A percentile compares a stretch with the other conserved stretches of the same genome.
Conservation (phyloP, 2,329 filamentous ascomycete genomes). For the Cladosporium phlei region DNA sequence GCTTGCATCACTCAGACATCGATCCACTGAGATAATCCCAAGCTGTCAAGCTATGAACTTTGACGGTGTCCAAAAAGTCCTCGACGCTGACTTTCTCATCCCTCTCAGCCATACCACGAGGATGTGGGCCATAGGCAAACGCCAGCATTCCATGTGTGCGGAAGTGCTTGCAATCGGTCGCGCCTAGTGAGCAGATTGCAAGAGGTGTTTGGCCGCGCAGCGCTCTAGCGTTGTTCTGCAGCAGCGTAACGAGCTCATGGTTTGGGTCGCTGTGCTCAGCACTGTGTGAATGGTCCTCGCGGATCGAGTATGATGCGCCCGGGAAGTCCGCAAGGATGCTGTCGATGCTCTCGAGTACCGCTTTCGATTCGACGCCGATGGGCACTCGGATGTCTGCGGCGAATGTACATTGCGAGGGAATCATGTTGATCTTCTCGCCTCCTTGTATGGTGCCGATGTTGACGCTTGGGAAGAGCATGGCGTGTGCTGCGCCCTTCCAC, state of each 20-base stretch:
- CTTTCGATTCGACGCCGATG: constrained; percentile 32
- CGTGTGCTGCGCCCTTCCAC: constrained; percentile 33
- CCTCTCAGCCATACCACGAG: constrained; percentile 27
- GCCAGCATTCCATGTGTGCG: constrained; percentile 35
- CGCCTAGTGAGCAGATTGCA: constrained; percentile 36
- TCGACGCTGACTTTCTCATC: constrained; percentile 28
- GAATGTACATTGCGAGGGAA: constrained; percentile 36
- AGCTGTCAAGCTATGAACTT: constrained; percentile 29
- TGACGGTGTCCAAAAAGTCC: constrained; percentile 30
- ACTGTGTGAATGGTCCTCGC: constrained; percentile 34
- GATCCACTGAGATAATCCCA: constrained; percentile 30
- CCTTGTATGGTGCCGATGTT: constrained; percentile 41
- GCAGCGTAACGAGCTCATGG: constrained; percentile 31
- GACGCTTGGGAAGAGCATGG: constrained; percentile 34
- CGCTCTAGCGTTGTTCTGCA: constrained; percentile 26
- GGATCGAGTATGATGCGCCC: constrained; percentile 28
- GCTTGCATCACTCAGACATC: too few species aligned
- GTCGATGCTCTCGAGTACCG: constrained; percentile 29
- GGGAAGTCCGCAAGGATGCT: constrained; percentile 27
- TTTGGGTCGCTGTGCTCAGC: constrained; percentile 30
- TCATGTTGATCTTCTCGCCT: constrained; percentile 42
- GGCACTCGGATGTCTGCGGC: constrained; percentile 40
- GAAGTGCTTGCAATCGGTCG: constrained; percentile 41
- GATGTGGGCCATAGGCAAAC: constrained; percentile 35
- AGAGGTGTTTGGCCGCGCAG: constrained; percentile 25